Conservation (phyloP, 2,329 filamentous ascomycete genomes). For the Reticulascus tulasneorum region DNA sequence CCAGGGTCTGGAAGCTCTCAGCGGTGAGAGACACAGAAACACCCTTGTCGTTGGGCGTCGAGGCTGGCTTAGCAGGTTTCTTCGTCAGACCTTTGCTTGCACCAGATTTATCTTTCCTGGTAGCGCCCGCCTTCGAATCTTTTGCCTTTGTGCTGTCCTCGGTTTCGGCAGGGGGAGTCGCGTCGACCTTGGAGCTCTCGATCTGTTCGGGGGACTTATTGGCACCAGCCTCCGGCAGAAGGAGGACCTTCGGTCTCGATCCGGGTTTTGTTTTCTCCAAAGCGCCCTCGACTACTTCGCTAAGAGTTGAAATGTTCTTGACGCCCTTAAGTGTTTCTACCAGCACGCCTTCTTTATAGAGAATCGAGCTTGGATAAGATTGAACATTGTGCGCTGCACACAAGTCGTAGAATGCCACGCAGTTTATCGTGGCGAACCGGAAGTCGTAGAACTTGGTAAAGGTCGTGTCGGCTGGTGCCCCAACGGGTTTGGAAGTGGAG, state of each 20-base stretch:
- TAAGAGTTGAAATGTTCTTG: constrained; percentile 64
- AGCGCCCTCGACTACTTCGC: constrained; percentile 67
- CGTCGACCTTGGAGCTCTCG: constrained; percentile 15
- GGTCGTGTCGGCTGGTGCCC: constrained; percentile 48
- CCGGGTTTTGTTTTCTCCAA: constrained; percentile 78
- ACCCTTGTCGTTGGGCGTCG: constrained; percentile 70
- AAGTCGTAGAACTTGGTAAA: constrained; percentile 87
- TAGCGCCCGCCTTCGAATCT: constrained; percentile 20
- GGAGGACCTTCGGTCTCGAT: constrained; percentile 64
- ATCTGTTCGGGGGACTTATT: constrained; percentile 33
- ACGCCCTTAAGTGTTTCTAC: constrained; percentile 61
- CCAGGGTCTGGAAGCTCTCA: constrained; percentile 79
- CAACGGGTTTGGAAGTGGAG: constrained; percentile 71
- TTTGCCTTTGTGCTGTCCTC: constrained; percentile 27
- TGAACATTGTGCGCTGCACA: constrained; percentile 65
- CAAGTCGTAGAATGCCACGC: constrained; percentile 74
- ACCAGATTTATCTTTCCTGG: constrained; percentile 12
- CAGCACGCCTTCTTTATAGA: constrained; percentile 75
- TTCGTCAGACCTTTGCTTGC: constrained; percentile 33
- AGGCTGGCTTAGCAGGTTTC: constrained; percentile 48
- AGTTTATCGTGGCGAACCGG: constrained; percentile 82
- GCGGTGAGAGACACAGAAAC: constrained; percentile 71
- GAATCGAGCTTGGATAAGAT: constrained; percentile 70
- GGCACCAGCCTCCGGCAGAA: constrained; percentile 69
- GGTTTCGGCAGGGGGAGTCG: constrained; percentile 15